phyloP scores from a whole-genome alignment of 2,329 filamentous ascomycete genomes.

The Penicillium concentricum region DNA sequence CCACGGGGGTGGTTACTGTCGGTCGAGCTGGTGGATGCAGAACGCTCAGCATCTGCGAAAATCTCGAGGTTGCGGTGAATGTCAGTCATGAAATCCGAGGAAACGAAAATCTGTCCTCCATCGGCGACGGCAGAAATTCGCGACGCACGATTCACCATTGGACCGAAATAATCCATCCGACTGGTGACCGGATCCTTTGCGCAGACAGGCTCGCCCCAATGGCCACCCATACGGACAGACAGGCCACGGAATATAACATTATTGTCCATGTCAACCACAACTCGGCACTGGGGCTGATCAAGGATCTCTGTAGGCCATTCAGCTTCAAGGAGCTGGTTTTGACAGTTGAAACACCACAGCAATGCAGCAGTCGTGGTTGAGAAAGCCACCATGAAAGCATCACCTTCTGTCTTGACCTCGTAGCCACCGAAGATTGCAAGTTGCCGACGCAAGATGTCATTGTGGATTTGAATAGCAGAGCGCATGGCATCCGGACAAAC shows the following conservation, averaged over 20 bases:
- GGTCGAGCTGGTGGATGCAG: conserved; percentile 66
- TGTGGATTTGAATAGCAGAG: conserved; percentile 94
- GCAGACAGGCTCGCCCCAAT: conserved; percentile 91
- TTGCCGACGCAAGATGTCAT: conserved; percentile 92
- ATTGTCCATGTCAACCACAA: conserved; percentile 77
- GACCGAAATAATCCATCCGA: conserved; percentile 98
- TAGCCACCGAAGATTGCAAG: conserved; percentile 92
- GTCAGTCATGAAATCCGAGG: conserved; percentile 94
- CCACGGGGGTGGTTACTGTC: conserved; percentile 70
- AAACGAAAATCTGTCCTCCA: conserved; percentile 94
- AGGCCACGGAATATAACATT: conserved; percentile 90
- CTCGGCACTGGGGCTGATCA: conserved; percentile 79
- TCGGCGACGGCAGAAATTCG: conserved; percentile 93
- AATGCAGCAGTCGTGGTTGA: conserved; percentile 91
- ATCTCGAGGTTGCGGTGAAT: conserved; percentile 87
- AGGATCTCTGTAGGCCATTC: conserved; percentile 93
- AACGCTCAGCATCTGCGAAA: conserved; percentile 80
- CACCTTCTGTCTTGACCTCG: conserved; percentile 99
- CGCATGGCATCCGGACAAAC: conserved; percentile 93
- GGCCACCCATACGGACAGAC: conserved; percentile 95
- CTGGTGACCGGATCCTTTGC: conserved; percentile 94
- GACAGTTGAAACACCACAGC: conserved; percentile 94
- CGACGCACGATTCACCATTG: conserved; percentile 97
- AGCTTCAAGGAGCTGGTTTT: conserved; percentile 81
- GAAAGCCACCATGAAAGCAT: conserved; percentile 99